These are phyloP conservation scores for Martiniozyma asiatica DNA, from an alignment of 1,139 yeast species.

Conservation along the genomic window DNA sequence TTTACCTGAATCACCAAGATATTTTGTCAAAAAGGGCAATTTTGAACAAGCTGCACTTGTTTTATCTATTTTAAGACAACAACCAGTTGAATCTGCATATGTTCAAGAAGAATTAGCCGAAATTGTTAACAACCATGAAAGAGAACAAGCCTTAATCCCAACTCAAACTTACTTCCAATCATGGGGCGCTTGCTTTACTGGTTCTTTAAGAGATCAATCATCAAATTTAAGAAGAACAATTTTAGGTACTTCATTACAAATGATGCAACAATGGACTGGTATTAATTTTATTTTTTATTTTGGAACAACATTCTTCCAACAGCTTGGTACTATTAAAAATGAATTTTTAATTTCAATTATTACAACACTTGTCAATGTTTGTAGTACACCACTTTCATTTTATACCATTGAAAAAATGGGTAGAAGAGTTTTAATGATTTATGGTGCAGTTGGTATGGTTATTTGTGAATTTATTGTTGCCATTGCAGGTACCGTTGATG, in stretches of 20 bases:
- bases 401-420: conserved; percentile 35
- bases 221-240: conserved; percentile 25
- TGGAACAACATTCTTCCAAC: conserved; percentile 52
- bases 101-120: conserved; percentile 31
- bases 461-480: conserved; percentile 51
- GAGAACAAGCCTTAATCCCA: conserved; percentile 25
- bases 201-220: conserved; percentile 22
- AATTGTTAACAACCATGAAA: conserved; percentile 31
- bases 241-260: conserved; percentile 28
- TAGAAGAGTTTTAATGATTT: conserved; percentile 37
- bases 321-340: conserved; percentile 38
- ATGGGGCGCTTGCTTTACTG: conserved; percentile 25
- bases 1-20: conserved; percentile 65
- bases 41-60: conserved; percentile 35
- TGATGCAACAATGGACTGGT: conserved; percentile 66
- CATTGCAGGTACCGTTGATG: conserved; percentile 38
- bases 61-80: conserved; percentile 32
- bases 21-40: conserved; percentile 35
- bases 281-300: conserved; percentile 60
- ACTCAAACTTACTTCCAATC: conserved; percentile 18
- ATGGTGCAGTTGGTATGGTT: conserved; percentile 49
- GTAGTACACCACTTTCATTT: conserved; percentile 25
- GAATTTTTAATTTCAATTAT: conserved; percentile 38
- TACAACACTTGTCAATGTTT: conserved; percentile 55
- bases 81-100: conserved; percentile 28